These are phyloP conservation scores for Penstemon newberryi DNA, from an alignment of 257 asterid species.

Conservation along the genomic window DNA sequence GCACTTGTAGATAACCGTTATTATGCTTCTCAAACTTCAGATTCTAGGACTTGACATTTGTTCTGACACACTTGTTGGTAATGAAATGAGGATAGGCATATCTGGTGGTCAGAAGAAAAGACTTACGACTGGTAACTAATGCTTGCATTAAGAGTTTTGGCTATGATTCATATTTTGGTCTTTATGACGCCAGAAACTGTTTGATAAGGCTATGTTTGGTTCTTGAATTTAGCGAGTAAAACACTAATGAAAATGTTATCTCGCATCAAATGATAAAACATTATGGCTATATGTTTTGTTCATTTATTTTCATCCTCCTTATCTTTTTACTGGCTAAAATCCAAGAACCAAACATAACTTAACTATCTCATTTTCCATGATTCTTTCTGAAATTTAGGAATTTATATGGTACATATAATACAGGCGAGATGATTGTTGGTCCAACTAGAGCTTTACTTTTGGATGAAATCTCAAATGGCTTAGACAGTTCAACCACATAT, in stretches of 20 bases:
- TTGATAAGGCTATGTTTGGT: too few relatives aligned
- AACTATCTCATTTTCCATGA: not conserved
- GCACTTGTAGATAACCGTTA: not conserved
- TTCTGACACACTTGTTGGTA: slow-evolving; percentile 45
- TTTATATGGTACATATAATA: not conserved
- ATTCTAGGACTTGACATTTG: slow-evolving; percentile 49
- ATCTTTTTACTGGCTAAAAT: too few relatives aligned
- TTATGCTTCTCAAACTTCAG: slow-evolving; percentile 9
- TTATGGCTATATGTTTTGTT: too few relatives aligned
- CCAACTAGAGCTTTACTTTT: slow-evolving; percentile 42
- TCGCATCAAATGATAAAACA: too few relatives aligned
- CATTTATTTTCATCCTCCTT: too few relatives aligned
- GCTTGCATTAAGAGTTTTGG: not conserved
- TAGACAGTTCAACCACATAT: slow-evolving; percentile 52
- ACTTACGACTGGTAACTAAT: slow-evolving; percentile 38
- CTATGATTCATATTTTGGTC: too few relatives aligned
- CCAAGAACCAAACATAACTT: not conserved
- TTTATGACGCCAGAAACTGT: too few relatives aligned
- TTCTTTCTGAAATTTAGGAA: not conserved
- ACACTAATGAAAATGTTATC: too few relatives aligned
- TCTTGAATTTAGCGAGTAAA: not conserved
- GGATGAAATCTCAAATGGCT: slow-evolving; percentile 51
- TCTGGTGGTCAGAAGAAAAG: slow-evolving; percentile 59
- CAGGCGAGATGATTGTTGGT: slow-evolving; percentile 50
- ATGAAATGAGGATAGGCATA: slow-evolving; percentile 48